Evolutionary conservation across 805 yeast species (phyloP).

Genomic region (Nakazawaea holstii): DNA sequence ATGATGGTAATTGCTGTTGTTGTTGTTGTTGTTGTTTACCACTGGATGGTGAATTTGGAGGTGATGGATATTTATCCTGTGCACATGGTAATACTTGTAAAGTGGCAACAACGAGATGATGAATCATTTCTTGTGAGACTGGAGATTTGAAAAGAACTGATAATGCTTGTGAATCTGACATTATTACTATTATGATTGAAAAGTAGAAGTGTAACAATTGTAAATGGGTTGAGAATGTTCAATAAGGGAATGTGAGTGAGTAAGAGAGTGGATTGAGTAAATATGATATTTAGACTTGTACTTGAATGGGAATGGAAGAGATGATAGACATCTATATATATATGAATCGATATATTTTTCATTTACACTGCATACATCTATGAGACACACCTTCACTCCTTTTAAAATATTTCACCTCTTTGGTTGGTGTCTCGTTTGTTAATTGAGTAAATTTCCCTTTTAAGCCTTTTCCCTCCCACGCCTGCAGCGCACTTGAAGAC

Average conservation of each 20-base stretch:
- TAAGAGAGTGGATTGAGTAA: too few species aligned
- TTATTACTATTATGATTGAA: slow-evolving; percentile 11
- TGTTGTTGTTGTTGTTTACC: slow-evolving; percentile 13
- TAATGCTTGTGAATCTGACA: slow-evolving; percentile 53
- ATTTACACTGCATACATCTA: too few species aligned
- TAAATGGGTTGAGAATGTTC: too few species aligned
- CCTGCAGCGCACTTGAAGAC: too few species aligned
- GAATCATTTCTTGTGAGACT: slow-evolving; percentile 70
- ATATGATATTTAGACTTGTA: too few species aligned
- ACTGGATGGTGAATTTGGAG: slow-evolving; percentile 16
- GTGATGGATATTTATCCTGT: slow-evolving; percentile 22
- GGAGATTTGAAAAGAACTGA: slow-evolving; percentile 57
- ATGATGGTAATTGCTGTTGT: slow-evolving; percentile 52
- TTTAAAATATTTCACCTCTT: too few species aligned
- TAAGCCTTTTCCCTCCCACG: background rate
- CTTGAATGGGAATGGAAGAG: too few species aligned
- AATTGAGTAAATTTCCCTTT: background rate
- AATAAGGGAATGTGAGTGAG: too few species aligned
- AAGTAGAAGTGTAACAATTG: too few species aligned
- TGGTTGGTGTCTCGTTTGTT: background rate
- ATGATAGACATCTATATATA: too few species aligned
- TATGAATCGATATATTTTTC: too few species aligned
- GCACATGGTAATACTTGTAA: slow-evolving; percentile 64
- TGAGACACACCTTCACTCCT: too few species aligned
- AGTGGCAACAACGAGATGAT: slow-evolving; percentile 59